Conservation (phyloP, 2,329 filamentous ascomycete genomes). For the Pseudocercospora fuligena region DNA sequence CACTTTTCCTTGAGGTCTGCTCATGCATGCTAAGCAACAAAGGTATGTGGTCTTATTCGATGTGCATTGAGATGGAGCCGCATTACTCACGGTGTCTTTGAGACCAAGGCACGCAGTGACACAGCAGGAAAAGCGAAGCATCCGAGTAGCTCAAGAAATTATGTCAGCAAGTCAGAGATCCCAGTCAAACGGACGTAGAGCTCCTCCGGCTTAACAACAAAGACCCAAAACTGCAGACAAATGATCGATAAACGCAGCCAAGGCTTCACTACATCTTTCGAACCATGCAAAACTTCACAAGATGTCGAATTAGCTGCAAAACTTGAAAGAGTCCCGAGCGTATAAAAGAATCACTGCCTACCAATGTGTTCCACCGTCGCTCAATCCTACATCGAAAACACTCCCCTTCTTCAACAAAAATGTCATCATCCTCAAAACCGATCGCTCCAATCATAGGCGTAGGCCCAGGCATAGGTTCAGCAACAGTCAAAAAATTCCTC, state of each 20-base stretch:
- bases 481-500: conserved; percentile 46
- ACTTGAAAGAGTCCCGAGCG: background rate
- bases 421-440: conserved; percentile 15
- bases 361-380: too few relatives aligned
- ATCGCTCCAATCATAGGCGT: conserved; percentile 51
- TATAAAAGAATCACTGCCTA: background rate
- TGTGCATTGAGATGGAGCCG: background rate
- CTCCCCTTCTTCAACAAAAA: too few relatives aligned
- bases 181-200: background rate
- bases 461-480: conserved; percentile 48
- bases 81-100: background rate
- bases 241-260: background rate
- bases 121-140: background rate
- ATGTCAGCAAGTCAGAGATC: background rate
- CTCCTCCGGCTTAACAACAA: background rate
- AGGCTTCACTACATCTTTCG: background rate
- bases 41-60: too few relatives aligned
- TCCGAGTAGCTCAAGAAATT: background rate
- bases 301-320: background rate
- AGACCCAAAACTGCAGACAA: background rate
- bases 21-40: background rate
- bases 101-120: background rate
- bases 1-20: background rate
- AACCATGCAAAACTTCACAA: background rate
- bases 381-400: too few relatives aligned